These are phyloP conservation scores for Erythrophleum fordii DNA, from an alignment of 306 rosid genomes.

Conservation along the genomic window DNA sequence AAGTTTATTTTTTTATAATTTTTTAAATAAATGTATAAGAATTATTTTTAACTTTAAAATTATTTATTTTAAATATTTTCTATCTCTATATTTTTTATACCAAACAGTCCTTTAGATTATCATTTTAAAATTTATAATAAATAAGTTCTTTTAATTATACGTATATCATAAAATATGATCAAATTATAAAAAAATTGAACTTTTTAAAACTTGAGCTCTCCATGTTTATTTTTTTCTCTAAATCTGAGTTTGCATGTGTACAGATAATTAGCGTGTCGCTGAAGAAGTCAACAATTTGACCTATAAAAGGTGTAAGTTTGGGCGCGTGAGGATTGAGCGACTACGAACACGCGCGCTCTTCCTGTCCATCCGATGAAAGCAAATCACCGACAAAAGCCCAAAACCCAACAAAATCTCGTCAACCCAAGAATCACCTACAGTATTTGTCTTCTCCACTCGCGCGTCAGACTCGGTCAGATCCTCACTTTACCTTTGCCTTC, in stretches of 20 bases:
- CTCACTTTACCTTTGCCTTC: neutral
- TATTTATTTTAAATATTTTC: too few species aligned
- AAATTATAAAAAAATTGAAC: too few species aligned
- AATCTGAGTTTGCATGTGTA: neutral
- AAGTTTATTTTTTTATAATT: too few species aligned
- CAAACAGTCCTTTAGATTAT: too few species aligned
- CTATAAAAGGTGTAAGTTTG: neutral
- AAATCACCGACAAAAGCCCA: neutral
- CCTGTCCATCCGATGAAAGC: conserved; percentile 35
- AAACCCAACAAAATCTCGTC: conserved; percentile 4
- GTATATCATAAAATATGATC: too few species aligned
- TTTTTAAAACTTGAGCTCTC: too few species aligned
- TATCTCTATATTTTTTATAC: too few species aligned
- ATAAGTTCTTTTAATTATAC: too few species aligned
- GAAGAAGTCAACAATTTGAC: neutral
- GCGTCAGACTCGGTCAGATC: neutral
- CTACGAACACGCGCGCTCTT: neutral
- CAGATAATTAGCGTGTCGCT: neutral
- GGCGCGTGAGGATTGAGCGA: conserved; percentile 14
- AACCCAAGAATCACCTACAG: conserved; percentile 29
- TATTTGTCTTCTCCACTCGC: neutral
- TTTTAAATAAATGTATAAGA: too few species aligned
- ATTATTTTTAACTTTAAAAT: too few species aligned
- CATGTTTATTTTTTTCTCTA: too few species aligned
- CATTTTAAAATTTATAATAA: too few species aligned